Evolutionary conservation across 1,284 basidiomycete genomes (phyloP), one percentile per base, ranked within the genome.

Genomic region (Puccinia polysora): DNA sequence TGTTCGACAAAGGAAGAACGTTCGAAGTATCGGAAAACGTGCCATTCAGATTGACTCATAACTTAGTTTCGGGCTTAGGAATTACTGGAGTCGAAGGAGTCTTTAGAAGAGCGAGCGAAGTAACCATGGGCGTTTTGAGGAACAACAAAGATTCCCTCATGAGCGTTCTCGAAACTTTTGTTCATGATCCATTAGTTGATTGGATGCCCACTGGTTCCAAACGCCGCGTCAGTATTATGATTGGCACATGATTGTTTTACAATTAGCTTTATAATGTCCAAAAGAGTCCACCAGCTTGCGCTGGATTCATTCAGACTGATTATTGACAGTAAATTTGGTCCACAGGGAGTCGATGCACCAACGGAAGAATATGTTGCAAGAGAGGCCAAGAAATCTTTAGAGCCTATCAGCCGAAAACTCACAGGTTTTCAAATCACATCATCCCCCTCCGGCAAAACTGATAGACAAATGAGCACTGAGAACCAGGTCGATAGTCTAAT

Each of bases 151-250:
- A 97, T 80, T 89, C 89, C 65, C 82, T 99, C 74, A 95, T 96
- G 88, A 95, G 88, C 79, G 91, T 98, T 0, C 84, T 99, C 45
- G 95, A 98, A 78, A 91, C 96, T 0, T 98, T 98, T 80, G 87
- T 97, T 40, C 96, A 98, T 77, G 96, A 99, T 80, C 96, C 96
- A 0, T 84, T 99, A 1, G 89, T 95, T 34, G 96, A 99, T 81
- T 98, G 93, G 90, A 89, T 92, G 74, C 88, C 90, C 63, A 70
- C 74, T 76, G 20, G 76, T 76, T 18, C 77, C 74, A 30, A 80
- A 63, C 76, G 78, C 62, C 77, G 78, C 58, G 81, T 80, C 72
- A 53, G 34, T 15, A 25, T 18, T 18, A 23, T 32, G 3, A 76
- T n/a, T n/a, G n/a, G n/a, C 72, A 75, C 52, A 52, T 30, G 62